A percentile compares a stretch with the other conserved stretches of the same genome.
Conservation (phyloP, 495 filamentous ascomycete species). For the Chaetomium fimeti region DNA sequence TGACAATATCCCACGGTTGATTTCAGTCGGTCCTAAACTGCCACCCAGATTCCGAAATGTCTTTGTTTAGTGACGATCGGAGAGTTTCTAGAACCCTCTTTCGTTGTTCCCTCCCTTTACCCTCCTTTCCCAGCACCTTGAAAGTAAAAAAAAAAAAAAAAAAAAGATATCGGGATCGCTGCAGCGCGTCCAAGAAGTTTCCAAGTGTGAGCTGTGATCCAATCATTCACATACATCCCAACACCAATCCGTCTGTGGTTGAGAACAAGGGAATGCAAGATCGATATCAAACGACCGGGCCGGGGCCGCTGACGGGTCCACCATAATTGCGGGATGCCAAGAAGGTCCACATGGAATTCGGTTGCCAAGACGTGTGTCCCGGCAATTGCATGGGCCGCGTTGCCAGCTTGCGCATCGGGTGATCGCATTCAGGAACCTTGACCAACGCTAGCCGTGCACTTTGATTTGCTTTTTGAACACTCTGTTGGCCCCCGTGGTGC, state of each 20-base stretch:
- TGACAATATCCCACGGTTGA: too few relatives aligned
- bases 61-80: not conserved
- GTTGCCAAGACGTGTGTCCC: conserved; percentile 6
- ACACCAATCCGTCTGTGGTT: not conserved
- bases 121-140: not conserved
- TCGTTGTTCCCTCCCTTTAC: too few relatives aligned
- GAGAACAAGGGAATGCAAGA: not conserved
- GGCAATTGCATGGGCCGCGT: conserved; percentile 12
- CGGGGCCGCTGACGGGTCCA: conserved; percentile 2
- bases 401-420: not conserved
- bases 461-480: not conserved
- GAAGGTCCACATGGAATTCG: not conserved
- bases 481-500: not conserved
- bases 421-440: not conserved
- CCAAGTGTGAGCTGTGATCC: not conserved
- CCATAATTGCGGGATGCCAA: conserved; percentile 18
- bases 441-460: not conserved
- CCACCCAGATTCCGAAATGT: not conserved
- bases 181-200: not conserved
- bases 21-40: too few relatives aligned
- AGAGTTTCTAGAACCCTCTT: not conserved
- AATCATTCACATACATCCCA: not conserved
- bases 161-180: not conserved
- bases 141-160: too few relatives aligned
- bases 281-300: not conserved